A percentile compares a stretch with the other conserved stretches of the same genome.
Conservation (phyloP, 805 yeast species). For the Saturnispora kantuleensis region DNA sequence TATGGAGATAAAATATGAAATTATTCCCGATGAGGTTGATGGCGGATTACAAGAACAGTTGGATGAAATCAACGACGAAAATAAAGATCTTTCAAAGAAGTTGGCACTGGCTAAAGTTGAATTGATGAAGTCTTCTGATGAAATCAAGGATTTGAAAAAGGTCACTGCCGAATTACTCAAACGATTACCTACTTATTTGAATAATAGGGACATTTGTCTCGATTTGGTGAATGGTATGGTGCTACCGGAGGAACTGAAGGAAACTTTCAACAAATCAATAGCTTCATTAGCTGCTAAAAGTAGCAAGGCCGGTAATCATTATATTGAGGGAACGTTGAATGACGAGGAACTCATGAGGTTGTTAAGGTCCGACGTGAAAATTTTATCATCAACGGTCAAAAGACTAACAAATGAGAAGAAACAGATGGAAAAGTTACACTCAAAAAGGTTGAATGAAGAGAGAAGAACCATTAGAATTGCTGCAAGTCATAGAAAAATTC, state of each 20-base stretch:
- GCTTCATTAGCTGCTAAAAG: slow-evolving; percentile 3
- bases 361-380: slow-evolving; percentile 23
- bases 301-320: neutral
- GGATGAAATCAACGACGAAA: slow-evolving; percentile 11
- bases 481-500: slow-evolving; percentile 9
- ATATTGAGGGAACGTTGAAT: slow-evolving; percentile 15
- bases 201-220: slow-evolving; percentile 5
- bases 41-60: slow-evolving; percentile 9
- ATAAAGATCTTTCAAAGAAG: slow-evolving; percentile 8
- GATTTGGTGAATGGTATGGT: slow-evolving; percentile 3
- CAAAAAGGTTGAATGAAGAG: slow-evolving; percentile 19
- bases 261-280: slow-evolving; percentile 6
- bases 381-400: slow-evolving; percentile 16
- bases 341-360: slow-evolving; percentile 22
- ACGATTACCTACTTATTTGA: slow-evolving; percentile 11
- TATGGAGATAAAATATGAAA: slow-evolving; percentile 14
- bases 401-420: slow-evolving; percentile 15
- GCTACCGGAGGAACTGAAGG: slow-evolving; percentile 6
- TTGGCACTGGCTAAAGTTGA: slow-evolving; percentile 8
- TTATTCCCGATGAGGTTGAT: slow-evolving; percentile 9
- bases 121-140: slow-evolving; percentile 4
- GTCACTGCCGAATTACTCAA: slow-evolving; percentile 7
- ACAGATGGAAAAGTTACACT: slow-evolving; percentile 17
- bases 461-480: slow-evolving; percentile 17
- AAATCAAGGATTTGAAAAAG: neutral